phyloP scores from a whole-genome alignment of 208 protist species.

The Trypanosoma rangeli region DNA sequence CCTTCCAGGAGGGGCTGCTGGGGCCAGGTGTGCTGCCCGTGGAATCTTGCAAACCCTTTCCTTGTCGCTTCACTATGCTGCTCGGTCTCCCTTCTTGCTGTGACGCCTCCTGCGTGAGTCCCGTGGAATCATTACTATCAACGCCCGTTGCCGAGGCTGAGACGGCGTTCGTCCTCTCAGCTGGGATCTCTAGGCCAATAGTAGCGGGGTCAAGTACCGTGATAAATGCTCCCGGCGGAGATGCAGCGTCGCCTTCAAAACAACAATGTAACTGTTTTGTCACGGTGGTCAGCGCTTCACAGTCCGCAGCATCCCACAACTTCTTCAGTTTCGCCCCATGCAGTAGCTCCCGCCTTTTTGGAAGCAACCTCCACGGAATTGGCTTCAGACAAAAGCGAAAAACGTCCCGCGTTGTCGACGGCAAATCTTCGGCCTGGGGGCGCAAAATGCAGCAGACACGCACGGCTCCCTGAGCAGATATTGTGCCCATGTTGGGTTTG shows the following conservation, averaged over 20 bases:
- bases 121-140: neutral
- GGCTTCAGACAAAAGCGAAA: slow-evolving; percentile 52
- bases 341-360: slow-evolving; percentile 9
- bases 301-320: slow-evolving; percentile 32
- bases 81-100: neutral
- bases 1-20: too few relatives aligned
- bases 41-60: neutral
- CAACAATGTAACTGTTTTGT: slow-evolving; percentile 29
- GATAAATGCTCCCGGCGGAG: slow-evolving; percentile 39
- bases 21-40: neutral
- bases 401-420: slow-evolving; percentile 35
- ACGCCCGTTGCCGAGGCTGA: neutral
- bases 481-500: slow-evolving; percentile 54
- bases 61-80: neutral
- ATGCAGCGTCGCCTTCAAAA: slow-evolving; percentile 33
- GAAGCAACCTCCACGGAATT: slow-evolving; percentile 9
- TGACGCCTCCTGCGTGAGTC: neutral
- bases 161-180: neutral
- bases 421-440: slow-evolving; percentile 42
- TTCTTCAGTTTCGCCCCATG: slow-evolving; percentile 28
- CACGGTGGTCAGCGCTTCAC: slow-evolving; percentile 4
- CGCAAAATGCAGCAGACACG: slow-evolving; percentile 60
- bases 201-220: slow-evolving; percentile 42
- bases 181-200: slow-evolving; percentile 25
- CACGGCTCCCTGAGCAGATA: slow-evolving; percentile 45